phyloP scores from a whole-genome alignment of 1,139 yeast genomes.

The Nakaseomyces delphensis region DNA sequence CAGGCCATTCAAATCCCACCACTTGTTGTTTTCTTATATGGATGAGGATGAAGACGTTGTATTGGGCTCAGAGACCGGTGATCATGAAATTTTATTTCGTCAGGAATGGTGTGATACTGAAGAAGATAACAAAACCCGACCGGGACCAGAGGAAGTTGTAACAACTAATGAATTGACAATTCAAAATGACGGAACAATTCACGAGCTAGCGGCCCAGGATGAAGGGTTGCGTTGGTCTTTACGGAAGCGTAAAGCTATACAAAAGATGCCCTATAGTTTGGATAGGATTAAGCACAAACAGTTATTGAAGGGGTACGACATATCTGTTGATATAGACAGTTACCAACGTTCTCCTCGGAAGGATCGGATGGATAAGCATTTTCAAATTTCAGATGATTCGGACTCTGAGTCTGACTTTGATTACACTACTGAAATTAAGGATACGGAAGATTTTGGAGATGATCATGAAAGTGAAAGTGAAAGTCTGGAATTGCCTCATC shows the following conservation, averaged over 20 bases:
- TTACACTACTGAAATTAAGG: slow-evolving; percentile 1
- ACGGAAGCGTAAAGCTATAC: slow-evolving; percentile 29
- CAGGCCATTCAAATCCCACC: too few species aligned
- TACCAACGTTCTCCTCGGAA: slow-evolving; percentile 3
- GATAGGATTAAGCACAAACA: slow-evolving; percentile 29
- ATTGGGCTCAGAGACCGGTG: slow-evolving; percentile 20
- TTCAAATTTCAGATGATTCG: slow-evolving; percentile 10
- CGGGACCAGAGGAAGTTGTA: not conserved
- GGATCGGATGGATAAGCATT: slow-evolving; percentile 9
- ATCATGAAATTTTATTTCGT: slow-evolving; percentile 10
- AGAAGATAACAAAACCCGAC: not conserved
- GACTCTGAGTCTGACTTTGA: slow-evolving; percentile 4
- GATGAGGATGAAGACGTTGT: slow-evolving; percentile 12
- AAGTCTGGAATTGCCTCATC: slow-evolving; percentile 3
- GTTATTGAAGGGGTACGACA: slow-evolving; percentile 25
- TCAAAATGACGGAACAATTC: not conserved
- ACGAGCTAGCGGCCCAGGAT: not conserved
- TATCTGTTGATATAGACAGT: slow-evolving; percentile 11
- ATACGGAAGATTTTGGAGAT: not conserved
- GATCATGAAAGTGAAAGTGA: not conserved
- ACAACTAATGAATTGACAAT: not conserved
- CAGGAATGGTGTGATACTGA: slow-evolving; percentile 1
- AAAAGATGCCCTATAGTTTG: slow-evolving; percentile 30
- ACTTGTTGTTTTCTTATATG: not conserved
- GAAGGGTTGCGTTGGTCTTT: slow-evolving; percentile 13